Percentiles rank a stretch among this genome's conserved stretches.
These are phyloP conservation scores for Gypsophila paniculata DNA, from an alignment of 179 eudicot species.

Conservation along the genomic window DNA sequence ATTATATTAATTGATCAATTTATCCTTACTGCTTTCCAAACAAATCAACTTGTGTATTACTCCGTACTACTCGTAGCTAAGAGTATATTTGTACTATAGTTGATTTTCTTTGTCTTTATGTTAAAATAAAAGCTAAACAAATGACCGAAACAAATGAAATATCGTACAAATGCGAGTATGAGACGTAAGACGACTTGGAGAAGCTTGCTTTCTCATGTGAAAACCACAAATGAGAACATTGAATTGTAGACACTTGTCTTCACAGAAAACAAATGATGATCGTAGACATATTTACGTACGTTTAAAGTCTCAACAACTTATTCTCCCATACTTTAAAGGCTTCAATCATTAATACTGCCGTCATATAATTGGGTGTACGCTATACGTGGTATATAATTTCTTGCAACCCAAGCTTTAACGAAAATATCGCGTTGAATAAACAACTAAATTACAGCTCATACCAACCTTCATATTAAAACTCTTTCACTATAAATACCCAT, in stretches of 20 bases:
- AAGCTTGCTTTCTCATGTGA: background rate
- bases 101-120: too few relatives aligned
- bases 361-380: background rate
- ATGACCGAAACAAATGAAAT: too few relatives aligned
- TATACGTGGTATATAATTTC: conserved; percentile 1
- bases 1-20: too few relatives aligned
- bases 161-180: too few relatives aligned
- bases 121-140: too few relatives aligned
- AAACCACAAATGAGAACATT: too few relatives aligned
- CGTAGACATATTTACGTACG: background rate
- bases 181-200: too few relatives aligned
- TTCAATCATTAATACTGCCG: background rate
- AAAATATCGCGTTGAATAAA: background rate
- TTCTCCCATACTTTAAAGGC: background rate
- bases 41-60: too few relatives aligned
- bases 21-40: too few relatives aligned
- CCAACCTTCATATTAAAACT: background rate
- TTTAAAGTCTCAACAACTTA: background rate
- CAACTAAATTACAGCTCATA: background rate
- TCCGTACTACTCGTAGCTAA: too few relatives aligned
- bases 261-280: background rate
- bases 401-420: background rate
- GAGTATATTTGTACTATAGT: too few relatives aligned
- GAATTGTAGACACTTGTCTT: too few relatives aligned
- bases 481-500: background rate